These are phyloP conservation scores for Aspergillus carbonarius DNA, from an alignment of 2,329 filamentous ascomycete genomes.

Conservation along the genomic window DNA sequence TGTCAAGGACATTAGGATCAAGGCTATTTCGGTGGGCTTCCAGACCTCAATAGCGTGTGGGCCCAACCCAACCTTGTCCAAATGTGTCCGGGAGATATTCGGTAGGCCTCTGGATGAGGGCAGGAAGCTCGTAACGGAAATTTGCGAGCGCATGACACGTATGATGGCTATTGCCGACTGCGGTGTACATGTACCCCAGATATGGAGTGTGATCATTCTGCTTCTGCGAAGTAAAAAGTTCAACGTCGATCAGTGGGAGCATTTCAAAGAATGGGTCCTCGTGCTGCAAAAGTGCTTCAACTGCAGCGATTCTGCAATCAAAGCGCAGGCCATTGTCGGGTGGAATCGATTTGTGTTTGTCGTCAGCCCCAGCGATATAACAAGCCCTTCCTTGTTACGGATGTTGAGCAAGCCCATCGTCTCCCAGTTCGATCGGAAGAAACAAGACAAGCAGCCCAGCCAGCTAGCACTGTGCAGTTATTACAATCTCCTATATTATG, in stretches of 20 bases:
- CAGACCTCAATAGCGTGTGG: conserved; percentile 70
- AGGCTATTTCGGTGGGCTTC: conserved; percentile 72
- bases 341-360: conserved; percentile 84
- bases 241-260: conserved; percentile 66
- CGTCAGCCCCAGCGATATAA: conserved; percentile 63
- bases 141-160: conserved; percentile 63
- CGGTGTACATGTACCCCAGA: conserved; percentile 71
- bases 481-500: conserved; percentile 79
- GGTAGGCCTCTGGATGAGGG: conserved; percentile 53
- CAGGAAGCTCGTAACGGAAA: conserved; percentile 66
- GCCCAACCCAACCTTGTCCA: conserved; percentile 65
- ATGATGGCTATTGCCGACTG: conserved; percentile 65
- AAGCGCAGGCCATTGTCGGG: conserved; percentile 74
- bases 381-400: conserved; percentile 55
- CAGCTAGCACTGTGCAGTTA: conserved; percentile 69
- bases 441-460: conserved; percentile 52
- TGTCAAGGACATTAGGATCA: conserved; percentile 70
- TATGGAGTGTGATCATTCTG: conserved; percentile 82
- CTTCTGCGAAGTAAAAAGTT: conserved; percentile 65
- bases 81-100: conserved; percentile 58
- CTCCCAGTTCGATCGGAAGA: conserved; percentile 67
- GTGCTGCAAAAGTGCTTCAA: conserved; percentile 85
- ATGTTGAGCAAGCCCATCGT: conserved; percentile 68
- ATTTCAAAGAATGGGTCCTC: conserved; percentile 71
- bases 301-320: conserved; percentile 67